phyloP scores from a whole-genome alignment of 202 grass and related monocot genomes.

The Bolboschoenoplectus hybrid region DNA sequence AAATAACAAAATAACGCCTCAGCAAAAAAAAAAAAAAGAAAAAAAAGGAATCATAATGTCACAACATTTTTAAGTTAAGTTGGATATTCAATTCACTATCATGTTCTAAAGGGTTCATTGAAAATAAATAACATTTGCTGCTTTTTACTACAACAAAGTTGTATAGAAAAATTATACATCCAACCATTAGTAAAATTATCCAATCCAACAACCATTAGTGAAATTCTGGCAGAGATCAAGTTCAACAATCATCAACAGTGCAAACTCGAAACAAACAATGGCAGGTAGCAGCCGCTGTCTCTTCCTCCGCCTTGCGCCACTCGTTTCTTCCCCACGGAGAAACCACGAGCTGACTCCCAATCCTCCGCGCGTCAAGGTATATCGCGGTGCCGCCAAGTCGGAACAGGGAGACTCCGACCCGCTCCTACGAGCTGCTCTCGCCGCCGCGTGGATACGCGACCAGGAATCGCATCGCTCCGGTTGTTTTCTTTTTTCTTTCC shows the following conservation, averaged over 20 bases:
- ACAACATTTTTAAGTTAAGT: no score
- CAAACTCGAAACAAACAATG: conserved; percentile 5
- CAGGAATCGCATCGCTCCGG: conserved; percentile 72
- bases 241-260: background rate
- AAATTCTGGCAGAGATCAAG: background rate
- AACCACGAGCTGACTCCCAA: background rate
- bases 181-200: no score
- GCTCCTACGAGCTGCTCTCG: conserved; percentile 54
- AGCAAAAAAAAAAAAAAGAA: no score
- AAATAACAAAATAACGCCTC: no score
- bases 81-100: no score
- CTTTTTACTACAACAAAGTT: no score
- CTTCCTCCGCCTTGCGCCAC: background rate
- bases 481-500: background rate
- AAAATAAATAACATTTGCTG: no score
- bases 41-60: no score
- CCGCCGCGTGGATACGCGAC: conserved; percentile 56
- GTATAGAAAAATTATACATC: no score
- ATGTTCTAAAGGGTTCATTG: no score
- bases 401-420: conserved; percentile 46
- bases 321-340: conserved; percentile 17
- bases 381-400: background rate
- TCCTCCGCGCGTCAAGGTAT: background rate
- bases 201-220: background rate
- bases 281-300: background rate